Percentiles rank a stretch among this genome's conserved stretches.
phyloP scores from a whole-genome alignment of 495 filamentous ascomycete genomes.

The Aspergillus funiculosus region DNA sequence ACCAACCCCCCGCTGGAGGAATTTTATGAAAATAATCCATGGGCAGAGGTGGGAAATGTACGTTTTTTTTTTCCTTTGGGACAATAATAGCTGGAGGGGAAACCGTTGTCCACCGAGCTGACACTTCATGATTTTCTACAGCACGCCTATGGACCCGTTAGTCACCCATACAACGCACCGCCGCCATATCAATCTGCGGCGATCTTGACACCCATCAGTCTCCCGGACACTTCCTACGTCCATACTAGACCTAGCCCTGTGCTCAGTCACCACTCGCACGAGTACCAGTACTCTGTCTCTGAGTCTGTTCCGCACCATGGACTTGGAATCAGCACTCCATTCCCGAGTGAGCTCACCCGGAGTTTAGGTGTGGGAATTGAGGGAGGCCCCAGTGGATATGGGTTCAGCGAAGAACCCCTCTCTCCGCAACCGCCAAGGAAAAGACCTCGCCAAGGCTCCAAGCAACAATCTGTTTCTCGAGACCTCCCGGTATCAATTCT shows the following conservation, averaged over 20 bases:
- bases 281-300: constrained; percentile 32
- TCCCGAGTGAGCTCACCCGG: constrained; percentile 31
- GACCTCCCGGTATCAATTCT: constrained; percentile 34
- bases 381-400: constrained; percentile 23
- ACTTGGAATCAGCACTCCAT: constrained; percentile 36
- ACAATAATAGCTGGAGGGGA: not conserved
- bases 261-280: constrained; percentile 37
- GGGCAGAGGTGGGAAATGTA: constrained; percentile 35
- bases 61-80: constrained; percentile 21
- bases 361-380: constrained; percentile 24
- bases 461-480: constrained; percentile 22
- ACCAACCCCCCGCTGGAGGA: constrained; percentile 25
- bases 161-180: constrained; percentile 31
- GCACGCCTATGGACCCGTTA: constrained; percentile 26
- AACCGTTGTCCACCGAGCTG: constrained; percentile 14
- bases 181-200: constrained; percentile 24
- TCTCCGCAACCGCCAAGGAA: constrained; percentile 28
- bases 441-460: constrained; percentile 25
- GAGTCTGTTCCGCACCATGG: constrained; percentile 29
- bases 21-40: constrained; percentile 30
- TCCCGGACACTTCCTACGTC: constrained; percentile 34
- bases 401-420: constrained; percentile 20
- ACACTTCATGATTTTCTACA: constrained; percentile 15
- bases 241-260: constrained; percentile 32
- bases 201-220: constrained; percentile 38